Conservation (phyloP, 768 basidiomycete genomes). For the Lactarius akahatsu region DNA sequence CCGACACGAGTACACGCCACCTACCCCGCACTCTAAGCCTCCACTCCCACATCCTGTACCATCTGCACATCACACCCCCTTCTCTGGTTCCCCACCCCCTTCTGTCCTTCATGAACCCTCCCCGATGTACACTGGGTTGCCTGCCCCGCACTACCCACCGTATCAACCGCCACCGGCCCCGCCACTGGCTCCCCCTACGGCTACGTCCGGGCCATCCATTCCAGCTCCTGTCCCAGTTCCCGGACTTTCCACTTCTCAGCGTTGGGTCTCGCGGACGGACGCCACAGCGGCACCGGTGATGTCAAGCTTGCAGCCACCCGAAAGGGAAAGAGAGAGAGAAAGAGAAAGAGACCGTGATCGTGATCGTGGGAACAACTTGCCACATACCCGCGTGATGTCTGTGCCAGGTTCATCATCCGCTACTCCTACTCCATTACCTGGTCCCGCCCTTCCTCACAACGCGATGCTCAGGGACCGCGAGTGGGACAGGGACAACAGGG, state of each 20-base stretch:
- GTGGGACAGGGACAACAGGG: constrained; percentile 26
- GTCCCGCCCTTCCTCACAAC: constrained; percentile 16
- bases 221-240: constrained; percentile 19
- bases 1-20: constrained; percentile 31
- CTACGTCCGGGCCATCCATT: constrained; percentile 20
- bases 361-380: constrained; percentile 27
- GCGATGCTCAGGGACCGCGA: constrained; percentile 22
- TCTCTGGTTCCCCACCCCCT: constrained; percentile 25
- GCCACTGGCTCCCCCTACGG: constrained; percentile 15
- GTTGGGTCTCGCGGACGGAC: constrained; percentile 24
- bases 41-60: constrained; percentile 18
- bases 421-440: constrained; percentile 22
- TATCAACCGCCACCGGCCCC: constrained; percentile 34
- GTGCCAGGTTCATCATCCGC: constrained; percentile 16
- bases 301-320: constrained; percentile 35
- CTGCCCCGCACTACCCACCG: constrained; percentile 23
- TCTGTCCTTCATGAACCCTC: constrained; percentile 33
- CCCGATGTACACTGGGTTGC: constrained; percentile 34
- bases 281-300: constrained; percentile 34
- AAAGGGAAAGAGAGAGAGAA: constrained; percentile 20
- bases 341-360: constrained; percentile 13
- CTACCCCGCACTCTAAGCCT: constrained; percentile 21
- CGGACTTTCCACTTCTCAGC: constrained; percentile 24
- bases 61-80: constrained; percentile 24
- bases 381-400: constrained; percentile 15